A percentile compares a stretch with the other conserved stretches of the same genome.
These are phyloP conservation scores for Hyphodiscus hymeniophilus DNA, from an alignment of 495 filamentous ascomycete genomes.

Conservation along the genomic window DNA sequence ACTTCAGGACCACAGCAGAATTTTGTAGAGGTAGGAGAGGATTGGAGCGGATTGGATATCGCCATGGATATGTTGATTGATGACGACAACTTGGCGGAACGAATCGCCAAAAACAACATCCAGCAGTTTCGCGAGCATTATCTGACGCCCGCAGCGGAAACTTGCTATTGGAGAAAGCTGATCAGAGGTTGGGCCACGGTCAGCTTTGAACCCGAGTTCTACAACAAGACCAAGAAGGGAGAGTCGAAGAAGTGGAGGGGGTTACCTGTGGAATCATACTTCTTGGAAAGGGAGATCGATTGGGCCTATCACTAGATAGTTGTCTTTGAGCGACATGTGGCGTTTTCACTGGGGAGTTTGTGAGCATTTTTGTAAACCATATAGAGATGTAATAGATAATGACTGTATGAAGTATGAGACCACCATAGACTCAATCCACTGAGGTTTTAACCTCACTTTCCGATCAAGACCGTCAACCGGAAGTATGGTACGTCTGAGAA, in stretches of 20 bases:
- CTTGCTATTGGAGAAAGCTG: conserved; percentile 53
- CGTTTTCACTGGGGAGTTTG: too few relatives aligned
- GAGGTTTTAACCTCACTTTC: too few relatives aligned
- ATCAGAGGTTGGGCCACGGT: conserved; percentile 39
- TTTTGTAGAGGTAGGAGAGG: conserved; percentile 45
- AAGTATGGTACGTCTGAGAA: too few relatives aligned
- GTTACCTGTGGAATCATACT: conserved; percentile 2
- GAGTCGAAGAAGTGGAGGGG: conserved; percentile 2
- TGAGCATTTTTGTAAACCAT: too few relatives aligned
- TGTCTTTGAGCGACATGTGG: too few relatives aligned
- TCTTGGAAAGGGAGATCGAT: conserved; percentile 2
- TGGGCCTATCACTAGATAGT: too few relatives aligned
- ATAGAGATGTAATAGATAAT: too few relatives aligned
- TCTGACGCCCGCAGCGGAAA: conserved; percentile 51
- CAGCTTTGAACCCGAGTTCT: conserved; percentile 7
- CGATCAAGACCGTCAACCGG: too few relatives aligned
- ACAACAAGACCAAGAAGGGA: too few relatives aligned
- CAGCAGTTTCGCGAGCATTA: conserved; percentile 49
- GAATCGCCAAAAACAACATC: conserved; percentile 47
- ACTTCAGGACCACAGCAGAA: conserved; percentile 48
- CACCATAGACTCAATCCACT: too few relatives aligned
- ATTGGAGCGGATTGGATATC: conserved; percentile 45
- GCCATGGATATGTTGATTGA: conserved; percentile 44
- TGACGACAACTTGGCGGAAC: conserved; percentile 40
- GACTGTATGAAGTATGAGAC: too few relatives aligned